Base-by-base conservation (phyloP, 2,329 filamentous ascomycete genomes). In the Fusarium miscanthi region DNA sequence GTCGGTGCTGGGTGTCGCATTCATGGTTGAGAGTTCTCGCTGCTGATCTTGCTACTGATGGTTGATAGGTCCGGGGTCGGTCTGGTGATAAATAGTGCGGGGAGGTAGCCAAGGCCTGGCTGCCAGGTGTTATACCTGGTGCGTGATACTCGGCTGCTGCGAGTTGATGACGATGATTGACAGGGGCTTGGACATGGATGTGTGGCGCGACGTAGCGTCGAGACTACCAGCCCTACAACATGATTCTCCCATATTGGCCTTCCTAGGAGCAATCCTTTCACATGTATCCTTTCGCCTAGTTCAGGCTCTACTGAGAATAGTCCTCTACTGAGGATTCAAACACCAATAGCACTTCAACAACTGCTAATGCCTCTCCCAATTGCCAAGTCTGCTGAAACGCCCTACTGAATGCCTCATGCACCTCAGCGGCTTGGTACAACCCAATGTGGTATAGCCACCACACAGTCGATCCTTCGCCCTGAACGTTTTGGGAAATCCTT, bases 81-180 rank as follows among this genome's bases (percentile, higher is more conserved):
- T 30, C 16, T 37, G 31, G 8, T 11, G 31, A 58, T 49, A 49
- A 49, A 58, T 30, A 38, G 6, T 19, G 42, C 23, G 6, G 23
- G 11, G 56, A 59, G 56, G 43, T 8, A 59, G 45, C 56, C 35
- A 59, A 40, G 11, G 10, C 33, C 17, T 57, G 38, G 30, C 30
- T 17, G 30, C 31, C 38, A 25, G 19, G 10, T 52, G 33, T 12
- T n/a, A n/a, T 9, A n/a, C 16, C 9, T 25, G 13, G 27, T 6
- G 33, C 4, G n/a, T 19, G n/a, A 49, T 51, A 23, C 14, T 51
- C 30, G 16, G n/a, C n/a, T 25, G 19, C 12, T 0, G 8, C 10
- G 30, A 51, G 52, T 43, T 43, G 30, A 46, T 40, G 56, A 52
- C 35, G 25, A 27, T 23, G 4, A n/a, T 31, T 49, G 25, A 31